Evolutionary conservation across 257 asterid species (phyloP), one percentile per base, ranked within the genome.

Genomic region (Galeopsis tetrahit): DNA sequence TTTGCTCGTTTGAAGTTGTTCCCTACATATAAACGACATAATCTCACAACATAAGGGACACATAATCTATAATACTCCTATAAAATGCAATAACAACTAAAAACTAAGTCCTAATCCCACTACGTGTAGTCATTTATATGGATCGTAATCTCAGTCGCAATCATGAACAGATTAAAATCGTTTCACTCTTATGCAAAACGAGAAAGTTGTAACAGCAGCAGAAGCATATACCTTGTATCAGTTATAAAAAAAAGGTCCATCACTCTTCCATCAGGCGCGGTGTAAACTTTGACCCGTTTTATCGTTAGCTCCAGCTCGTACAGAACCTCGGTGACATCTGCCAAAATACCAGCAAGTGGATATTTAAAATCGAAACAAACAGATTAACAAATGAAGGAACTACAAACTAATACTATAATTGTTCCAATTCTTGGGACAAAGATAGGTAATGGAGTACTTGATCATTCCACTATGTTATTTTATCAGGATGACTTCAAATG

Each of bases 241-340:
- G 91, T 83, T 64, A 90, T 76, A 49, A 88, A 88, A 70, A 90
- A 90, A 80, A 88, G 88, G 75, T 88, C 90, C 93, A 90, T 82
- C 68, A 86, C 90, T 71, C 77, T 81, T 69, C 93, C 97, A 77
- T 88, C 97, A 3, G 97, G 97, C 33, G 95, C 81, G 2, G 90
- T 83, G 68, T 82, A 76, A 55, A 83, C 85, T 69, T 88, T 90
- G 62, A 85, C 97, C 74, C 91, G 74, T 75, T 88, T 85, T 59
- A 88, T 88, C 5, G 90, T 85, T 39, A 90, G 86, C 78, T 90
- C 97, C 56, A 90, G 64, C 81, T 88, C 84, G 34, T 69, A 88
- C 57, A 90, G 93, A 76, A 80, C 93, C 81, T 86, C 83, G 2
- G 97, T 86, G 43, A 90, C 88, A 85, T 86, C 97, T 90, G 80